These are phyloP conservation scores for Heritiera littoralis DNA, from an alignment of 345 rosid genomes.

Conservation along the genomic window DNA sequence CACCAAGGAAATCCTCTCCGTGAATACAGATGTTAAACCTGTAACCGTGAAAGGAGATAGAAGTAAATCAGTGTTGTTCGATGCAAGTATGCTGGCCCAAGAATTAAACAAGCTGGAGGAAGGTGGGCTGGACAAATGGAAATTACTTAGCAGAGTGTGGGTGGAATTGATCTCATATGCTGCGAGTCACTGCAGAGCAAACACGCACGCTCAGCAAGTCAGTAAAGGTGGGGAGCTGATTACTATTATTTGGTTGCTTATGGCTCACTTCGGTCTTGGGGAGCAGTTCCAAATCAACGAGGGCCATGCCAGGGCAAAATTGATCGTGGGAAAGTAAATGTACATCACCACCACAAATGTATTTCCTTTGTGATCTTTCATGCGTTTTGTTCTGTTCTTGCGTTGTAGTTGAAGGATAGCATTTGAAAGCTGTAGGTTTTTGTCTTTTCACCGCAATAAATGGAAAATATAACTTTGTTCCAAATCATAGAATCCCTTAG, in stretches of 20 bases:
- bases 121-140: slow-evolving; percentile 40
- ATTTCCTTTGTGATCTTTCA: no score
- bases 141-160: slow-evolving; percentile 57
- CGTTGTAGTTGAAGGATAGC: no score
- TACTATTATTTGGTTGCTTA: slow-evolving; percentile 65
- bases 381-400: no score
- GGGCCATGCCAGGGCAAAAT: no score
- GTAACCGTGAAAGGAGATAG: slow-evolving; percentile 51
- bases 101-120: slow-evolving; percentile 34
- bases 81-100: slow-evolving; percentile 59
- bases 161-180: slow-evolving; percentile 58
- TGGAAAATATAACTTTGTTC: no score
- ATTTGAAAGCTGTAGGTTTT: no score
- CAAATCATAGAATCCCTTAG: no score
- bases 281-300: slow-evolving; percentile 45
- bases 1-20: slow-evolving; percentile 20
- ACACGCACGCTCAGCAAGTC: slow-evolving; percentile 58
- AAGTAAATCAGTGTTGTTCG: slow-evolving; percentile 65
- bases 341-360: no score
- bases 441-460: no score
- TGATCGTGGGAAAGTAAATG: no score
- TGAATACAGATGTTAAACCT: slow-evolving; percentile 41
- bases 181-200: slow-evolving; percentile 56
- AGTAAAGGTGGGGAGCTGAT: slow-evolving; percentile 70
- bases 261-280: slow-evolving; percentile 73